Percentiles rank a stretch among this genome's conserved stretches.
These are phyloP conservation scores for Aspergillus sp. DNA, from an alignment of 2,329 filamentous ascomycete genomes.

Conservation along the genomic window DNA sequence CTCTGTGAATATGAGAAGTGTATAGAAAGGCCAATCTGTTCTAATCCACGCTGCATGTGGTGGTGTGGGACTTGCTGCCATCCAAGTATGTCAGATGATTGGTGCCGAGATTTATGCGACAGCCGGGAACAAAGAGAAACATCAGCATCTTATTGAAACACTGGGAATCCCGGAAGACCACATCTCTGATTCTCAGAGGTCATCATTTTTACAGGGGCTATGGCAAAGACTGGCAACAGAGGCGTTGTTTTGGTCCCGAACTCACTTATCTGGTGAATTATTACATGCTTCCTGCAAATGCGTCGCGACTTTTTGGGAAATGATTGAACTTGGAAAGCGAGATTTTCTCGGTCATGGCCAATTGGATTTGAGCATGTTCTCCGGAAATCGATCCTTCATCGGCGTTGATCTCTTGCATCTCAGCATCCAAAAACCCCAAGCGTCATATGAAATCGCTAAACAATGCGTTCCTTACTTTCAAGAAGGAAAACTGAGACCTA, in stretches of 20 bases:
- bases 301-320: background rate
- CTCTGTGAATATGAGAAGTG: too few relatives aligned
- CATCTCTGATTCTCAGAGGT: background rate
- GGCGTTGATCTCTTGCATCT: background rate
- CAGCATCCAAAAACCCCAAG: background rate
- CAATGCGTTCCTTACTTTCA: background rate
- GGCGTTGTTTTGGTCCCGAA: slow-evolving; percentile 10
- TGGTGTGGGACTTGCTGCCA: slow-evolving; percentile 8
- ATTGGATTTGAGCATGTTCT: slow-evolving; percentile 2
- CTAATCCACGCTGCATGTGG: too few relatives aligned
- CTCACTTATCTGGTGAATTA: slow-evolving; percentile 6
- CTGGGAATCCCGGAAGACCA: background rate
- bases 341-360: background rate
- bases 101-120: background rate
- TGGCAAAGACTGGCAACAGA: background rate
- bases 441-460: background rate
- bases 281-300: background rate
- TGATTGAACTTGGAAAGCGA: background rate
- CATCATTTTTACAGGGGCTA: background rate
- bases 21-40: too few relatives aligned
- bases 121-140: background rate
- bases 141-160: background rate
- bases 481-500: slow-evolving; percentile 2
- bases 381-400: background rate
- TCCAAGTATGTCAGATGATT: slow-evolving; percentile 3